Conservation (phyloP, 495 filamentous ascomycete species). For the Cercophora samala region DNA sequence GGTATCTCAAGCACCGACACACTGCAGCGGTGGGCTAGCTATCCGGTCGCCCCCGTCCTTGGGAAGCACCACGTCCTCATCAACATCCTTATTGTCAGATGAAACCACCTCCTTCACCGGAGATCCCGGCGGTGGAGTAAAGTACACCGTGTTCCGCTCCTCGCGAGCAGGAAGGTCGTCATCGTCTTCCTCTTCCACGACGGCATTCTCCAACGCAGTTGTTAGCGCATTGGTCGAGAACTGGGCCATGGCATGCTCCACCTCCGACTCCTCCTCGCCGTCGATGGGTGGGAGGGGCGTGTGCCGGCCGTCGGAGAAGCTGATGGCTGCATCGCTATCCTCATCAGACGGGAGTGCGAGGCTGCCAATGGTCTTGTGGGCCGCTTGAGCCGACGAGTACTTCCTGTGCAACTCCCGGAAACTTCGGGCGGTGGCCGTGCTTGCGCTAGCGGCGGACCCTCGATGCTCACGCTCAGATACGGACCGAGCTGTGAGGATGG, state of each 20-base stretch:
- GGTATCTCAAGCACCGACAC: constrained; percentile 36
- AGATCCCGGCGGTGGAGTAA: constrained; percentile 41
- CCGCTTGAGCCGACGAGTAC: constrained; percentile 45
- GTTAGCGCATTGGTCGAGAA: constrained; percentile 14
- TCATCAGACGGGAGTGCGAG: constrained; percentile 49
- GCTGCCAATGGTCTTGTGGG: constrained; percentile 27
- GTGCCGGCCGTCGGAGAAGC: constrained; percentile 53
- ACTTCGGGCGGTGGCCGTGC: constrained; percentile 54
- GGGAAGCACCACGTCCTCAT: not conserved
- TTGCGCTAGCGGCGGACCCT: constrained; percentile 53
- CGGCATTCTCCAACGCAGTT: not conserved
- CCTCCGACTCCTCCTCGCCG: constrained; percentile 34
- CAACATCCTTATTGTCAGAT: constrained; percentile 15
- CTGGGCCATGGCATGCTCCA: not conserved
- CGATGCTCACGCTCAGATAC: constrained; percentile 41
- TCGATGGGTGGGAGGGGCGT: constrained; percentile 53
- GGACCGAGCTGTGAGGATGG: constrained; percentile 30
- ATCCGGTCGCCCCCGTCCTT: constrained; percentile 32
- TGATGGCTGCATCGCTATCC: constrained; percentile 54
- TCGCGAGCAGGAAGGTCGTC: constrained; percentile 29
- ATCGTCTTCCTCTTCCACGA: constrained; percentile 7
- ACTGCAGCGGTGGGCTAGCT: constrained; percentile 39
- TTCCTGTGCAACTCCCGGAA: constrained; percentile 54
- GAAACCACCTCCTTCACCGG: constrained; percentile 27
- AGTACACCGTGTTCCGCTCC: constrained; percentile 39